Evolutionary conservation across 129 eudicot genomes (phyloP).

Genomic region (Deinandra increscens): DNA sequence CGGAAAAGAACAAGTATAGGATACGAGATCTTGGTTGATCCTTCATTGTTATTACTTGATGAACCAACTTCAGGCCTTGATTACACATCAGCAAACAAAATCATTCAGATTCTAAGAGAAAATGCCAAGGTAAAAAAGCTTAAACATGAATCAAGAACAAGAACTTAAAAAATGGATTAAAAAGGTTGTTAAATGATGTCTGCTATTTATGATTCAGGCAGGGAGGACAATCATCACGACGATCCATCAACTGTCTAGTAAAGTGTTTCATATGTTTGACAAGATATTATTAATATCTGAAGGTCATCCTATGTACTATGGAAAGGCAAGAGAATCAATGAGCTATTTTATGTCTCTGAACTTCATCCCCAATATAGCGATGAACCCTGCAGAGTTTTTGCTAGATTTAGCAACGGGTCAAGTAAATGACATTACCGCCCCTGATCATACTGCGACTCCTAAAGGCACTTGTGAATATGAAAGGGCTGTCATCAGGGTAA

Average conservation of each 20-base stretch:
- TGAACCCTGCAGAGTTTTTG: constrained; percentile 98
- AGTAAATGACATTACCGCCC: constrained; percentile 75
- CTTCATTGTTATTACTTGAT: constrained; percentile 83
- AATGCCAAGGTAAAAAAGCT: constrained; percentile 62
- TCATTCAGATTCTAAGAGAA: constrained; percentile 70
- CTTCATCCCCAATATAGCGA: constrained; percentile 81
- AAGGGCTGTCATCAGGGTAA: constrained; percentile 48
- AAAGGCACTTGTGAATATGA: constrained; percentile 54
- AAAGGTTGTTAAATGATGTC: background rate
- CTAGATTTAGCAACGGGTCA: constrained; percentile 90
- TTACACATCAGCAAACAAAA: constrained; percentile 82
- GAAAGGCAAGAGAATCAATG: constrained; percentile 79
- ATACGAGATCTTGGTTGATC: constrained; percentile 87
- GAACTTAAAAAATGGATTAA: background rate
- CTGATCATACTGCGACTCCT: constrained; percentile 53
- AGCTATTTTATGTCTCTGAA: constrained; percentile 67
- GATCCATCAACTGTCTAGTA: constrained; percentile 96
- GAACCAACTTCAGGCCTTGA: constrained; percentile 99
- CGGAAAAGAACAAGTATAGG: constrained; percentile 95
- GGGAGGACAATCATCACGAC: constrained; percentile 93
- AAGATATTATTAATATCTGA: constrained; percentile 79
- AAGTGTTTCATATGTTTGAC: constrained; percentile 92
- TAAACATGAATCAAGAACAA: background rate
- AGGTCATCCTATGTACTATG: constrained; percentile 82
- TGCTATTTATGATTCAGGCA: constrained; percentile 41